phyloP scores from a whole-genome alignment of 2,329 filamentous ascomycete species.

The Curvularia hawaiiensis region DNA sequence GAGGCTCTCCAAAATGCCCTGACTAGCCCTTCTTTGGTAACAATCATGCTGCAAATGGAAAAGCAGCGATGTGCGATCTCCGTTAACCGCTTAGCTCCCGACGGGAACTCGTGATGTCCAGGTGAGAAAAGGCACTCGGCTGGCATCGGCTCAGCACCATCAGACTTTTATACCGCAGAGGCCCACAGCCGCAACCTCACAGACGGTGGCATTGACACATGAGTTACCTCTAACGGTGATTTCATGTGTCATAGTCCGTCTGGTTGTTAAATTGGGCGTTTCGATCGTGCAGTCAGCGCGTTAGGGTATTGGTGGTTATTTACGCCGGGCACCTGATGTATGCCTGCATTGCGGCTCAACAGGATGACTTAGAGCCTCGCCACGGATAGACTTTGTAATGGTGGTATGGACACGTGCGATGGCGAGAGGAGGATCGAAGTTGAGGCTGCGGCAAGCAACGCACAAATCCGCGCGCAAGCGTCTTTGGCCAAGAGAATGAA shows the following conservation, averaged over 20 bases:
- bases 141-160: constrained; percentile 15
- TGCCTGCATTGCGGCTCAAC: constrained; percentile 19
- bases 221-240: constrained; percentile 27
- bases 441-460: not conserved
- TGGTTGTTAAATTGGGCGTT: constrained; percentile 12
- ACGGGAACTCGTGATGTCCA: not conserved
- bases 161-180: constrained; percentile 11
- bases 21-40: constrained; percentile 6
- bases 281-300: constrained; percentile 16
- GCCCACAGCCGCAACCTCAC: constrained; percentile 17
- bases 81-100: constrained; percentile 18
- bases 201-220: constrained; percentile 25
- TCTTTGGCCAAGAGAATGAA: not conserved
- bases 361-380: constrained; percentile 13
- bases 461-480: not conserved
- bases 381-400: constrained; percentile 6
- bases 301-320: constrained; percentile 23
- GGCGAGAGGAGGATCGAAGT: not conserved
- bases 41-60: not conserved
- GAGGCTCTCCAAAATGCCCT: constrained; percentile 1
- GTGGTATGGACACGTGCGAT: constrained; percentile 1
- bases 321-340: not conserved
- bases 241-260: constrained; percentile 31
- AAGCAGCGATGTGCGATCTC: constrained; percentile 17
- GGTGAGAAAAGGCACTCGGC: constrained; percentile 10